phyloP scores from a whole-genome alignment of 495 filamentous ascomycete species.

The Penicillium egyptiacum region DNA sequence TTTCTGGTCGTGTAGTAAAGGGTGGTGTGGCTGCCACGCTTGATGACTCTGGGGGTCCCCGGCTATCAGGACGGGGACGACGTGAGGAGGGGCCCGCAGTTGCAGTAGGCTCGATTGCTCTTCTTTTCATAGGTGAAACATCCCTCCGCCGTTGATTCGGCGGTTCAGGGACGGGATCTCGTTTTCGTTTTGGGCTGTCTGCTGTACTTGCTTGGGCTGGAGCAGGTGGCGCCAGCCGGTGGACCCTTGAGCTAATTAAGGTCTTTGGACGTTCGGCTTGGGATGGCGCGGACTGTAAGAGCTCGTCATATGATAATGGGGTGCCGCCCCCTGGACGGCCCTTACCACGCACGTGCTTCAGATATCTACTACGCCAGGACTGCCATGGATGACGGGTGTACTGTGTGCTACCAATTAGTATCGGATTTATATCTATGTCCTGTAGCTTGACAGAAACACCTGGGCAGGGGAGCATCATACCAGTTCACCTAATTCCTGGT shows the following conservation, averaged over 20 bases:
- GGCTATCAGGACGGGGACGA: background rate
- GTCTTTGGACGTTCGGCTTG: slow-evolving; percentile 3
- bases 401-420: slow-evolving; percentile 34
- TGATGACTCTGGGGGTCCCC: background rate
- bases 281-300: background rate
- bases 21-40: background rate
- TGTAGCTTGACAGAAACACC: background rate
- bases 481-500: slow-evolving; percentile 57
- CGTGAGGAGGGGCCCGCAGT: background rate
- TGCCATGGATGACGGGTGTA: slow-evolving; percentile 66
- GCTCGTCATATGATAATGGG: slow-evolving; percentile 8
- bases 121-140: slow-evolving; percentile 13
- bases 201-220: background rate
- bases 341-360: slow-evolving; percentile 54
- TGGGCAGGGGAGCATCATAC: slow-evolving; percentile 33
- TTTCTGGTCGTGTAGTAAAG: background rate
- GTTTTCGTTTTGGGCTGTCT: slow-evolving; percentile 10
- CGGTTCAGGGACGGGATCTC: background rate
- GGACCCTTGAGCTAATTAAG: background rate
- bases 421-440: slow-evolving; percentile 8
- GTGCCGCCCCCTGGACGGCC: slow-evolving; percentile 42
- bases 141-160: background rate
- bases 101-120: slow-evolving; percentile 1
- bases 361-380: slow-evolving; percentile 69
- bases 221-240: background rate